These are phyloP conservation scores for Leishmania gerbilli DNA, from an alignment of 208 protist genomes.

Conservation along the genomic window DNA sequence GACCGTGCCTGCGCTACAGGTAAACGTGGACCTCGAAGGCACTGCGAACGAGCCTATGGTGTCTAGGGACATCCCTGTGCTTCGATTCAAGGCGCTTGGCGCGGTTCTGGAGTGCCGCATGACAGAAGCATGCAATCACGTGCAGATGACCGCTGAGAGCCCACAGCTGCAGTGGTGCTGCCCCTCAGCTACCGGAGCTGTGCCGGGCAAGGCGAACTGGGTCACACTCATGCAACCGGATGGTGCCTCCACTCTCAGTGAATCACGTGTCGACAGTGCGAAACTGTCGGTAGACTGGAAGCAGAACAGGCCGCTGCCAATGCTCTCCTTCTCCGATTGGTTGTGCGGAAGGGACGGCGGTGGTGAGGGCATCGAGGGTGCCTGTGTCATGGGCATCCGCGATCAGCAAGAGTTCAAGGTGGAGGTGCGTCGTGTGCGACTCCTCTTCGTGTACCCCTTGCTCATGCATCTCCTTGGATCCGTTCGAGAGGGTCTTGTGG, in stretches of 20 bases:
- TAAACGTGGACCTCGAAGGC: slow-evolving; percentile 4
- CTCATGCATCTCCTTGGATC: slow-evolving; percentile 17
- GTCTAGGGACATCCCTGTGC: background rate
- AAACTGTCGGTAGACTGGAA: slow-evolving; percentile 23
- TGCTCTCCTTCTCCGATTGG: slow-evolving; percentile 33
- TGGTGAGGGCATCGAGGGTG: background rate
- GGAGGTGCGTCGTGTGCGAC: background rate
- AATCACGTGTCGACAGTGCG: background rate
- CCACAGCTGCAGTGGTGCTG: slow-evolving; percentile 24
- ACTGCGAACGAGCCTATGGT: background rate
- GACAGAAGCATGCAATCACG: slow-evolving; percentile 18
- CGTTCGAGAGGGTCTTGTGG: slow-evolving; percentile 17
- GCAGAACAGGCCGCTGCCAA: slow-evolving; percentile 17
- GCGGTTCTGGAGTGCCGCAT: slow-evolving; percentile 13
- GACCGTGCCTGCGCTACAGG: background rate
- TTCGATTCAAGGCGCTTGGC: slow-evolving; percentile 14
- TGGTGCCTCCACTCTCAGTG: background rate
- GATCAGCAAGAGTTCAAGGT: slow-evolving; percentile 22
- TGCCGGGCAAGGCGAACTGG: background rate
- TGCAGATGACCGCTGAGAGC: background rate
- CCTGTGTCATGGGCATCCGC: slow-evolving; percentile 10
- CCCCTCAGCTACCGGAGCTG: background rate
- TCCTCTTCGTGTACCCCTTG: slow-evolving; percentile 31
- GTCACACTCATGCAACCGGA: slow-evolving; percentile 13
- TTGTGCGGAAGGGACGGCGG: background rate